Base-by-base conservation (phyloP, 2,329 filamentous ascomycete species). In the Apiospora phragmitis region DNA sequence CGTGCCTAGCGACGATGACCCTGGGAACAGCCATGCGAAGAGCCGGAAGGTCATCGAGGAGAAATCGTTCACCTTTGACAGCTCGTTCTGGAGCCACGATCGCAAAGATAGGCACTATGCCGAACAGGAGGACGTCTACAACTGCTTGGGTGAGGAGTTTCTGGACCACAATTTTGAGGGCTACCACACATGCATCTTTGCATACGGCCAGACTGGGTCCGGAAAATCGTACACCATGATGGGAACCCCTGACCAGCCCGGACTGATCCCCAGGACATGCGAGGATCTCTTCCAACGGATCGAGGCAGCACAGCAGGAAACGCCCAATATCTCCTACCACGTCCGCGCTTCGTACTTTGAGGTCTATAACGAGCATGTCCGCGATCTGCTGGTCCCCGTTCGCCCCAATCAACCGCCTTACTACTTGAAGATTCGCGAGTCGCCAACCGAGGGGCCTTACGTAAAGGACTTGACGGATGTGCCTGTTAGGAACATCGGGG, bases 161-260 rank as follows among this genome's bases (percentile, higher is more conserved):
- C 88, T 99, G 73, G 96, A 99, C 81, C 96, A 99, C 87, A 99
- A 99, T 84, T 99, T 99, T 77, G 95, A 98, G 80, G 96, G 96
- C 74, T 99, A 99, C 84, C 95, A 99, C 83, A 99, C 96, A 0
- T 99, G 96, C 81, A 99, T 99, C 76, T 98, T 99, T 79, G 96
- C 96, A 72, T 98, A 99, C 78, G 96, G 96, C 14, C 96, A 99
- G 85, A 99, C 96, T 0, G 96, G 96, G 32, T 97, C 95, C 0
- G 96, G 96, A 68, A 99, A 99, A 85, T 97, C 94, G 80, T 99
- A 98, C 83, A 98, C 96, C 55, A 99, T 93, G 90, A 99, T 99
- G 96, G 96, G 96, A 59, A 91, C 88, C 1, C 87, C 91, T 7
- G 93, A 96, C 41, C 90, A 97, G 75, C 94, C 94, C 0, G 96